Percentiles rank a stretch among this genome's conserved stretches.
Conservation (phyloP, 257 asterid genomes). For the Datura wrightii region DNA sequence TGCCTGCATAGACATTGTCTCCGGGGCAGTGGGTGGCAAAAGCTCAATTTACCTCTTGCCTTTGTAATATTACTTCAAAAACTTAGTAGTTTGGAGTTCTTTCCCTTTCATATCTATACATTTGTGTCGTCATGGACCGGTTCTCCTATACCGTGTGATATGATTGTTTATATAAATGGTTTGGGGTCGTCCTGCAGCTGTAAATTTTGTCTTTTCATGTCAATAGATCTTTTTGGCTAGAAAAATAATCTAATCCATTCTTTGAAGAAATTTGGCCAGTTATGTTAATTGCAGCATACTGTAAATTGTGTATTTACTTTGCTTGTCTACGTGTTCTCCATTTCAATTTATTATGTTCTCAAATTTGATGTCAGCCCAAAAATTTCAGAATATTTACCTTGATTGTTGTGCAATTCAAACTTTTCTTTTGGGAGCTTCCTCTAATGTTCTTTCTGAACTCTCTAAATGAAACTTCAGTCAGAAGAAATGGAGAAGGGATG, state of each 20-base stretch:
- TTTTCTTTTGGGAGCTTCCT: background rate
- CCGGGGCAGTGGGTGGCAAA: background rate
- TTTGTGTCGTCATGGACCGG: background rate
- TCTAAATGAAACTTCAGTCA: background rate
- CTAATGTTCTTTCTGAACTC: background rate
- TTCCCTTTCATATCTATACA: background rate
- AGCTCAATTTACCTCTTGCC: background rate
- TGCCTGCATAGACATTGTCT: background rate
- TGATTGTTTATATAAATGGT: background rate
- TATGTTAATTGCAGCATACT: background rate
- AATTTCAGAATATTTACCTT: conserved; percentile 1
- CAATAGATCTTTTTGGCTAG: background rate
- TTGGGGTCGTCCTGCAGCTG: conserved; percentile 9
- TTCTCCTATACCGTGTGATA: background rate
- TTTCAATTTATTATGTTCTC: background rate
- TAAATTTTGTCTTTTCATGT: background rate
- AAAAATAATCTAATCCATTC: conserved; percentile 16
- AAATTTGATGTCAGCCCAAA: background rate
- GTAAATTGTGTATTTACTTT: background rate
- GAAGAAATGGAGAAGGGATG: background rate
- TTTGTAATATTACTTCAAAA: background rate
- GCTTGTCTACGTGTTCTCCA: background rate
- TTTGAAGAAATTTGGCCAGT: background rate
- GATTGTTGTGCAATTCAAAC: background rate
- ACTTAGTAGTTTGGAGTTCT: background rate